Conservation (phyloP, 768 basidiomycete genomes). For the Lentinula boryana region DNA sequence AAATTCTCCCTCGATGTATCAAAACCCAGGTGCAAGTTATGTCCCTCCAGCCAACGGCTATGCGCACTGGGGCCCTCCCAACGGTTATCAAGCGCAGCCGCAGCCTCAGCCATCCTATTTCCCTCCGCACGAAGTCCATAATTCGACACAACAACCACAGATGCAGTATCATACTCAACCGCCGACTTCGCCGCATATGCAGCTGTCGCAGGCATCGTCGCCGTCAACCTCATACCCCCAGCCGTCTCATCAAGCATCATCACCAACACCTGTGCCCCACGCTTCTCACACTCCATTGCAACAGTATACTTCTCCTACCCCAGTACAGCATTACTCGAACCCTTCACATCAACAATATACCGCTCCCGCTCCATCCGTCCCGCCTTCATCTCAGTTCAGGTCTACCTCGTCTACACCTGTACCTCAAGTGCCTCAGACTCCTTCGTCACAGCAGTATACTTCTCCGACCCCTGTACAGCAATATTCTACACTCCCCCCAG, state of each 20-base stretch:
- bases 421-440: conserved; percentile 2
- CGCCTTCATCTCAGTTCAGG: background rate
- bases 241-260: conserved; percentile 7
- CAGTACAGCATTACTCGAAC: conserved; percentile 18
- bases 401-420: background rate
- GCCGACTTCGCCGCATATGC: conserved; percentile 13
- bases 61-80: conserved; percentile 27
- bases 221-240: background rate
- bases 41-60: conserved; percentile 21
- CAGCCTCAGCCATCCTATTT: conserved; percentile 16
- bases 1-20: conserved; percentile 24
- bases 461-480: conserved; percentile 20
- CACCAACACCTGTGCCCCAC: conserved; percentile 13
- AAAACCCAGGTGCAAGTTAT: conserved; percentile 20
- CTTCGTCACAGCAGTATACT: conserved; percentile 15
- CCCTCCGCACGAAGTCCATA: conserved; percentile 11
- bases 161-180: conserved; percentile 16
- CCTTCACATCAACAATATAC: conserved; percentile 16
- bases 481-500: conserved; percentile 12
- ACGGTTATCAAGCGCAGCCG: conserved; percentile 16
- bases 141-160: conserved; percentile 8
- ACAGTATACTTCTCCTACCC: conserved; percentile 13
- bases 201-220: conserved; percentile 6
- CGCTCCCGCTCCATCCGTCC: background rate
- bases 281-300: conserved; percentile 20